These are phyloP conservation scores for Pseudocercospora fuligena DNA, from an alignment of 2,329 filamentous ascomycete genomes.

Conservation along the genomic window DNA sequence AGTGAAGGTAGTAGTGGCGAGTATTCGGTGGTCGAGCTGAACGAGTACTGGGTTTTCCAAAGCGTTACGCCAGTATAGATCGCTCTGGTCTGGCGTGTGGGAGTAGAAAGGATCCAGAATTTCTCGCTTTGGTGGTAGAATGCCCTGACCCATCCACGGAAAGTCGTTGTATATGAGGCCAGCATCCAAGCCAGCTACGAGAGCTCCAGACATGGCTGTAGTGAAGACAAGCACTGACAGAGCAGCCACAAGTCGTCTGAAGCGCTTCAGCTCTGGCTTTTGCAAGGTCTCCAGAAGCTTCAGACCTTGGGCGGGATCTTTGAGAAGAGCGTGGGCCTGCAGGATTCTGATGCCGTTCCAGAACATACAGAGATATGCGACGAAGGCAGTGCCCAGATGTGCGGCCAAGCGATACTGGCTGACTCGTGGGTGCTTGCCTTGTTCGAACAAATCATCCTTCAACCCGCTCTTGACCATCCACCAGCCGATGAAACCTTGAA, in stretches of 20 bases:
- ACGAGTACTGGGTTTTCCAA: constrained; percentile 96
- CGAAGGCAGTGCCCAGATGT: constrained; percentile 87
- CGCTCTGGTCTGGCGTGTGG: constrained; percentile 74
- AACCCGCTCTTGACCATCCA: constrained; percentile 99
- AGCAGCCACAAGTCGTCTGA: constrained; percentile 73
- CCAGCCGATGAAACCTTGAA: constrained; percentile 95
- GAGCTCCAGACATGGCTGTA: constrained; percentile 89
- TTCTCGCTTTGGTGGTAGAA: constrained; percentile 80
- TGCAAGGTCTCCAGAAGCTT: constrained; percentile 64
- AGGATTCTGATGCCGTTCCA: constrained; percentile 85
- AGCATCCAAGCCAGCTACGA: constrained; percentile 93
- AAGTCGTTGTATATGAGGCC: constrained; percentile 99
- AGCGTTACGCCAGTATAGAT: constrained; percentile 96
- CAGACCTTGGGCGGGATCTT: constrained; percentile 63
- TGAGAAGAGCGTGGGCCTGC: constrained; percentile 73
- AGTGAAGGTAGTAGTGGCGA: constrained; percentile 87
- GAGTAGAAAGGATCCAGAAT: constrained; percentile 87
- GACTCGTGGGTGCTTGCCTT: constrained; percentile 87
- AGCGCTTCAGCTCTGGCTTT: constrained; percentile 69
- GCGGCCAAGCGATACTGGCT: constrained; percentile 91
- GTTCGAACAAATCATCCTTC: constrained; percentile 92
- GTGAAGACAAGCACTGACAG: constrained; percentile 79
- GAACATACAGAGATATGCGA: constrained; percentile 94
- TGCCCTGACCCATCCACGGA: constrained; percentile 86
- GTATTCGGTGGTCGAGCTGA: constrained; percentile 91